A percentile compares a stretch with the other conserved stretches of the same genome.
These are phyloP conservation scores for Fusarium graminum DNA, from an alignment of 2,329 filamentous ascomycete genomes.

Conservation along the genomic window DNA sequence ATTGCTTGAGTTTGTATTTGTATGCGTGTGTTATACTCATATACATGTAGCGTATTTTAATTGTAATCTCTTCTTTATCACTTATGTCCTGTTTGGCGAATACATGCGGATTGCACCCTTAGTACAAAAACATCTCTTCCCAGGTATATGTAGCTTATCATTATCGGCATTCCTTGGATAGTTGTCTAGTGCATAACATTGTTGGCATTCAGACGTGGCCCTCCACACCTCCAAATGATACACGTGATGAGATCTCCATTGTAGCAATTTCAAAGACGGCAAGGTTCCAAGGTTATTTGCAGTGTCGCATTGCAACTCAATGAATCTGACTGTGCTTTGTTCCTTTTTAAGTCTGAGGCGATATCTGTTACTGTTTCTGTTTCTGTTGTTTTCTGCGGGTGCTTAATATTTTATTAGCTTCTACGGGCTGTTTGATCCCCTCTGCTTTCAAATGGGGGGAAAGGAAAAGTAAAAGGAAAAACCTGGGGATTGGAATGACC, in stretches of 20 bases:
- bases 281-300: slow-evolving; percentile 40
- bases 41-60: slow-evolving; percentile 14
- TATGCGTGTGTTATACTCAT: not conserved
- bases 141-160: not conserved
- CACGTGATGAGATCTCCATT: slow-evolving; percentile 50
- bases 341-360: slow-evolving; percentile 7
- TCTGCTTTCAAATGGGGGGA: slow-evolving; percentile 20
- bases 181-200: slow-evolving; percentile 13
- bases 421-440: not conserved
- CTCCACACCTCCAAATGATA: slow-evolving; percentile 34
- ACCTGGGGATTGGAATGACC: slow-evolving; percentile 43
- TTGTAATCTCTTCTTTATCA: slow-evolving; percentile 19
- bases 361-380: slow-evolving; percentile 5
- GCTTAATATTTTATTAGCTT: slow-evolving; percentile 3
- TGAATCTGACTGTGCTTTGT: slow-evolving; percentile 16
- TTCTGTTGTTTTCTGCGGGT: not conserved
- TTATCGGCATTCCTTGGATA: slow-evolving; percentile 6
- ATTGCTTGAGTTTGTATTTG: slow-evolving; percentile 7
- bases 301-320: slow-evolving; percentile 19
- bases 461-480: not conserved
- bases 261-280: slow-evolving; percentile 40
- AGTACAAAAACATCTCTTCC: not conserved
- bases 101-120: not conserved
- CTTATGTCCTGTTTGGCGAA: not conserved
- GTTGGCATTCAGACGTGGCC: slow-evolving; percentile 25